Percentiles rank a stretch among this genome's conserved stretches.
phyloP scores from a whole-genome alignment of 208 protist genomes.

The Leishmania tarentolae region DNA sequence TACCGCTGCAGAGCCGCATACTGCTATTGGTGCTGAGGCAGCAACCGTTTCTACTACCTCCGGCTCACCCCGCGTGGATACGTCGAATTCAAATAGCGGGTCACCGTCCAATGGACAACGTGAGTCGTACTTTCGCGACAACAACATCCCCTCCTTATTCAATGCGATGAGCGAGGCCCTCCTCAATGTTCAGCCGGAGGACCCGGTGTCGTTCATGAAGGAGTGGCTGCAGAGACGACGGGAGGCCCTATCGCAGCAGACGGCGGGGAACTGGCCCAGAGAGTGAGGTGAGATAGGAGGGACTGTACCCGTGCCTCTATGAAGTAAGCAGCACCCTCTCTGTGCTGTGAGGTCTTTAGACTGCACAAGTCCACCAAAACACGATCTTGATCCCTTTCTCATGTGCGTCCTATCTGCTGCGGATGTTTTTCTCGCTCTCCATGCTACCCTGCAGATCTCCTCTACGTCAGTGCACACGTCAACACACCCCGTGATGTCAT shows the following conservation, averaged over 20 bases:
- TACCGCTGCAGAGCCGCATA: neutral
- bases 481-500: neutral
- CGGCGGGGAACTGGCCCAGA: neutral
- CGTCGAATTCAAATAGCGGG: neutral
- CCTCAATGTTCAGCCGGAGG: conserved; percentile 46
- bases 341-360: neutral
- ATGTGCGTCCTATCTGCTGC: neutral
- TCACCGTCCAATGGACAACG: conserved; percentile 4
- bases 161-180: conserved; percentile 58
- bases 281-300: neutral
- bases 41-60: neutral
- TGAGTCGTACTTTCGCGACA: conserved; percentile 30
- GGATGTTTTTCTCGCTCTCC: neutral
- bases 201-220: conserved; percentile 61
- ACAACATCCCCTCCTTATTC: conserved; percentile 51
- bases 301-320: neutral
- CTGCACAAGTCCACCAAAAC: neutral
- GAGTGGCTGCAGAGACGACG: conserved; percentile 54
- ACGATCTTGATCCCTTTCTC: neutral
- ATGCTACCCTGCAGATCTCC: neutral
- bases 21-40: neutral
- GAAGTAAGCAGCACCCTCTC: neutral
- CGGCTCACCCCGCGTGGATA: neutral
- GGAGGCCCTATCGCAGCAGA: conserved; percentile 16
- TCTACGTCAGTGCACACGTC: neutral